Evolutionary conservation across 2,329 filamentous ascomycete genomes (phyloP).

Genomic region (Thelonectria olida): DNA sequence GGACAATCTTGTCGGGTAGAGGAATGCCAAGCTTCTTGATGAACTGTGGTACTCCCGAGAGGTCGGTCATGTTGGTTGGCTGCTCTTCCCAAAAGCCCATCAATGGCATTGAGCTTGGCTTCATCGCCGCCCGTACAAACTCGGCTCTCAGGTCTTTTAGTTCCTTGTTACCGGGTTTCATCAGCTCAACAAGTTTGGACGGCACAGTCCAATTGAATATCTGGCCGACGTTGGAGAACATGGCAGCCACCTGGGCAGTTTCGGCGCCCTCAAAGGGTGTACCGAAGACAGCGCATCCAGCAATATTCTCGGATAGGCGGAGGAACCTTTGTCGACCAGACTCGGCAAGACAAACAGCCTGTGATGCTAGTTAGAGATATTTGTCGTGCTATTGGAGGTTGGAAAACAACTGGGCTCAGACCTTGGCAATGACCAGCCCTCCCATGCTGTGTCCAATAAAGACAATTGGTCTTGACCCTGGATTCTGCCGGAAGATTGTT

Average conservation of each 20-base stretch:
- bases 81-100: conserved; percentile 55
- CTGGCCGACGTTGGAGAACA: conserved; percentile 48
- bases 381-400: fast-evolving
- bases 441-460: conserved; percentile 57
- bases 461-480: conserved; percentile 50
- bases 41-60: conserved; percentile 44
- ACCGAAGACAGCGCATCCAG: conserved; percentile 51
- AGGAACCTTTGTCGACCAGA: conserved; percentile 47
- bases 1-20: conserved; percentile 46
- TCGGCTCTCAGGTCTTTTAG: conserved; percentile 50
- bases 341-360: conserved; percentile 44
- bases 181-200: conserved; percentile 50
- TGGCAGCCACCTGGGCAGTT: conserved; percentile 47
- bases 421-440: conserved; percentile 54
- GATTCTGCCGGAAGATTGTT: no score
- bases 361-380: not conserved
- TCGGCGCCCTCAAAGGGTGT: conserved; percentile 52
- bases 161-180: conserved; percentile 50
- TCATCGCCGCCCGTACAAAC: conserved; percentile 47
- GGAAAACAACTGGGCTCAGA: conserved; percentile 20
- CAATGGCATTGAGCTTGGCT: conserved; percentile 47
- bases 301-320: conserved; percentile 52
- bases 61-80: conserved; percentile 48
- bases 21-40: conserved; percentile 33
- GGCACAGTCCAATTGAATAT: conserved; percentile 43